Evolutionary conservation across 495 filamentous ascomycete species (phyloP).

Genomic region (Aspergillus affinis): DNA sequence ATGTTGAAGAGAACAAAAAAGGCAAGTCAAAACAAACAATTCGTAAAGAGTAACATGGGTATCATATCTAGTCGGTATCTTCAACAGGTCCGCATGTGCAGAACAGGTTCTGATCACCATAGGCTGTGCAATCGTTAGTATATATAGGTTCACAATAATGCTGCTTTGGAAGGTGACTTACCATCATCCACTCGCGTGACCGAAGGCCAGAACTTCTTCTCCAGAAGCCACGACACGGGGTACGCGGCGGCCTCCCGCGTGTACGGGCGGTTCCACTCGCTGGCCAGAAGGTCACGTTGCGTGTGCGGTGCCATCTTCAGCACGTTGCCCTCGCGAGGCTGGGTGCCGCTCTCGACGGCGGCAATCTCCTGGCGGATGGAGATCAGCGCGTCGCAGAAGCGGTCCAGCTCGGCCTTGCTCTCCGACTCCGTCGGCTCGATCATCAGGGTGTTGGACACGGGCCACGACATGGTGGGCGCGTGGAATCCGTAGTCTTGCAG

Average conservation of each 20-base stretch:
- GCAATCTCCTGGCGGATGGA: conserved; percentile 85
- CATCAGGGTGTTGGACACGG: conserved; percentile 95
- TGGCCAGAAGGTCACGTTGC: conserved; percentile 70
- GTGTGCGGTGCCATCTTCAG: conserved; percentile 92
- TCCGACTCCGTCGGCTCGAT: conserved; percentile 98
- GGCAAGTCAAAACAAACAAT: background rate
- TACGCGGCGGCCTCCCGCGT: conserved; percentile 83
- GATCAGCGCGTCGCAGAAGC: conserved; percentile 91
- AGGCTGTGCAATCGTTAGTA: conserved; percentile 56
- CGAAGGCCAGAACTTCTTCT: conserved; percentile 98
- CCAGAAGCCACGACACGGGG: conserved; percentile 77
- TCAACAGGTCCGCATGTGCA: conserved; percentile 88
- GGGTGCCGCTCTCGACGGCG: conserved; percentile 76
- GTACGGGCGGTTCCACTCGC: conserved; percentile 77
- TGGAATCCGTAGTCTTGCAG: conserved; percentile 99
- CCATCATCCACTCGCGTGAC: conserved; percentile 90
- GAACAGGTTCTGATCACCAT: conserved; percentile 91
- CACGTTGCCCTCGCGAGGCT: conserved; percentile 80
- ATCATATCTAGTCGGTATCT: conserved; percentile 46
- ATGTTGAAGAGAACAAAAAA: conserved; percentile 18
- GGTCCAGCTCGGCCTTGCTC: conserved; percentile 88
- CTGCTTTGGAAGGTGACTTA: conserved; percentile 51
- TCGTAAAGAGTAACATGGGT: conserved; percentile 34
- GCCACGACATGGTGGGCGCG: conserved; percentile 98
- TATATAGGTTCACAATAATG: too few species aligned